These are phyloP conservation scores for Chrysochromulina parva DNA, from an alignment of 78 protist species.

Conservation along the genomic window DNA sequence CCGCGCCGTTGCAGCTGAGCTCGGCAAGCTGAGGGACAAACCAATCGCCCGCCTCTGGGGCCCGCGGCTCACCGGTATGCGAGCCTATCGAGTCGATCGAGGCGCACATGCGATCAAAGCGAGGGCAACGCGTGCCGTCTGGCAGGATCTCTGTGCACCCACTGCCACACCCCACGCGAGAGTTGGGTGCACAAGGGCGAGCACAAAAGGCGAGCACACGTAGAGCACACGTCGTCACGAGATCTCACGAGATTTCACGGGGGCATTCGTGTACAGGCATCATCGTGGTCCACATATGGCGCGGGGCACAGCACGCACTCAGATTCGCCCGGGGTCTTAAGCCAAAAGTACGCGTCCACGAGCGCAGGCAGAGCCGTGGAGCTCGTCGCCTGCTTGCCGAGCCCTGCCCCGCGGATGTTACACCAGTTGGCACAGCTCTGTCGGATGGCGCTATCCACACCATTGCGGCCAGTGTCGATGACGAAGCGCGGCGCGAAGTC, in stretches of 20 bases:
- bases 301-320: no score
- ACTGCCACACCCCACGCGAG: background rate
- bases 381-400: background rate
- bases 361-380: background rate
- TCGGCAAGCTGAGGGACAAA: background rate
- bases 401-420: background rate
- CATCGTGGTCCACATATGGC: no score
- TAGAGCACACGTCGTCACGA: no score
- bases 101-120: background rate
- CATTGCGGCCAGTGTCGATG: background rate
- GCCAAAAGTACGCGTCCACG: background rate
- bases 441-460: background rate
- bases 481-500: background rate
- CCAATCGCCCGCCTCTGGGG: background rate
- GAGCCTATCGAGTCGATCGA: background rate
- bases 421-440: background rate
- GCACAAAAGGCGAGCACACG: no score
- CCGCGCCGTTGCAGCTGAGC: no score
- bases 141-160: background rate
- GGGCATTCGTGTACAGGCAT: no score
- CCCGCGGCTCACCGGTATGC: background rate
- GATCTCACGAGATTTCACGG: no score
- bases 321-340: background rate
- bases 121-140: background rate
- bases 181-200: no score